Evolutionary conservation across 306 rosid species (phyloP).

Genomic region (Pachyrhizus erosus): DNA sequence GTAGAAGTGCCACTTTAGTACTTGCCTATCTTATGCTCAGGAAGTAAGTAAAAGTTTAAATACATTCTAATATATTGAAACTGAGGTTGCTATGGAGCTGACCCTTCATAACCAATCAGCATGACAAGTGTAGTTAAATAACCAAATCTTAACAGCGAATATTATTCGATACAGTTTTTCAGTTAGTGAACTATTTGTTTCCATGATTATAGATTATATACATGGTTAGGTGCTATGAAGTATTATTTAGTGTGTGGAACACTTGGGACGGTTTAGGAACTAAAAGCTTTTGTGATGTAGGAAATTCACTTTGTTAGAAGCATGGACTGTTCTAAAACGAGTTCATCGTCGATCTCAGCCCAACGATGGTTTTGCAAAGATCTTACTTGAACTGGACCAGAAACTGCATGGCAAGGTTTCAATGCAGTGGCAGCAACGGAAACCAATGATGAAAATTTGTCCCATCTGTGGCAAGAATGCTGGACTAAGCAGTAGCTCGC

Average conservation of each 20-base stretch:
- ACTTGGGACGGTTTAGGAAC: not conserved
- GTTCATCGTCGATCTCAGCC: conserved; percentile 95
- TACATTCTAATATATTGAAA: not conserved
- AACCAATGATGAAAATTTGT: conserved; percentile 83
- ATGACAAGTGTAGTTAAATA: not conserved
- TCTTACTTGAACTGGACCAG: conserved; percentile 65
- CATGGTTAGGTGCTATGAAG: conserved; percentile 6
- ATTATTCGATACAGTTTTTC: not conserved
- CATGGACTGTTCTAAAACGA: conserved; percentile 81
- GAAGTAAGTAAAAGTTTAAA: conserved; percentile 66
- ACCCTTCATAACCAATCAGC: conserved; percentile 12
- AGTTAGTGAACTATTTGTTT: not conserved
- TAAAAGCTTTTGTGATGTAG: conserved; percentile 53
- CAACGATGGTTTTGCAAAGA: conserved; percentile 85
- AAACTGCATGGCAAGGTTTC: conserved; percentile 77
- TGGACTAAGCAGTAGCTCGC: conserved; percentile 90
- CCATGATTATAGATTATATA: not conserved
- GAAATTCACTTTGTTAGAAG: conserved; percentile 69
- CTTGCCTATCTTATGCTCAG: conserved; percentile 89
- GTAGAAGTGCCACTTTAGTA: conserved; percentile 91
- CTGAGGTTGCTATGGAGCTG: conserved; percentile 5
- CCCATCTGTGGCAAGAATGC: conserved; percentile 87
- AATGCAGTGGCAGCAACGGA: conserved; percentile 90
- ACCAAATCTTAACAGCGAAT: conserved; percentile 1
- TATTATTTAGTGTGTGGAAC: not conserved